Conservation (phyloP, 192 early-diverging fungal genomes). For the Coemansia sp. region DNA sequence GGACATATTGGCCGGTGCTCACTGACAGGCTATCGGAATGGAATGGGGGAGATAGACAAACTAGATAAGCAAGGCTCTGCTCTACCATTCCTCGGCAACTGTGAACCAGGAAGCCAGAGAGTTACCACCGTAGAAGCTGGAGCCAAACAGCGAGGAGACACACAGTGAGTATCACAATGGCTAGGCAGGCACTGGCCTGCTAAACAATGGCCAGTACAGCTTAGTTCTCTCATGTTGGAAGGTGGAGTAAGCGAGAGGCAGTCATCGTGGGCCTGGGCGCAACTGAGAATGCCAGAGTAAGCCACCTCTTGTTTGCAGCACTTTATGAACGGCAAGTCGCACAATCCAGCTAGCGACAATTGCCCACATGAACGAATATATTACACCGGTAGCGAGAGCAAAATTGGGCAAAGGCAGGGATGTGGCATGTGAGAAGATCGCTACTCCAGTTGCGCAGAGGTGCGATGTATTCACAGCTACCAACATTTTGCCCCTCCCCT, state of each 20-base stretch:
- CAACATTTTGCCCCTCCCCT: background rate
- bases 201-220: background rate
- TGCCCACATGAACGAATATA: background rate
- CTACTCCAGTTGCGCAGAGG: background rate
- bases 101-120: background rate
- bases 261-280: background rate
- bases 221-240: background rate
- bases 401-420: background rate
- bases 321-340: background rate
- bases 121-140: background rate
- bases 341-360: slow-evolving; percentile 7
- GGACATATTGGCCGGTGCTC: background rate
- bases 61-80: background rate
- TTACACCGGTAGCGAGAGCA: background rate
- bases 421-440: slow-evolving; percentile 2
- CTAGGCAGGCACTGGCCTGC: background rate
- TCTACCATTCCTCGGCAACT: background rate
- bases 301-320: slow-evolving; percentile 7
- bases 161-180: background rate
- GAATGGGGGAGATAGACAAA: background rate
- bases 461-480: background rate
- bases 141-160: background rate
- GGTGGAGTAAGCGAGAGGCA: background rate
- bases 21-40: slow-evolving; percentile 3
- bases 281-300: background rate